A percentile compares a stretch with the other conserved stretches of the same genome.
These are phyloP conservation scores for Scheffersomyces quercinus DNA, from an alignment of 1,139 yeast genomes.

Conservation along the genomic window DNA sequence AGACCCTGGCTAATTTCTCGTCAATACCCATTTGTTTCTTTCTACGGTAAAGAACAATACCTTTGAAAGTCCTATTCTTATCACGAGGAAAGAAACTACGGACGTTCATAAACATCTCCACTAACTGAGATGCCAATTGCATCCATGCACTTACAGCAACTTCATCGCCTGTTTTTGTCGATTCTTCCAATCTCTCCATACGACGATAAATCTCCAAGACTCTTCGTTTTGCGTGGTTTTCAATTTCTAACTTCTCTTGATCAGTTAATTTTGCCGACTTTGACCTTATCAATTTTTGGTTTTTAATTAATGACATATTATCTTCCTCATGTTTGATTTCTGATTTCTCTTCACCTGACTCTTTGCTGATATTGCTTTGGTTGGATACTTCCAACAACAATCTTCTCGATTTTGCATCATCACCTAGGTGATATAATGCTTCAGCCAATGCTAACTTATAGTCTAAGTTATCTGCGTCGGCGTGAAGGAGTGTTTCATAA, in stretches of 20 bases:
- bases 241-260: constrained; percentile 57
- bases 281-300: constrained; percentile 17
- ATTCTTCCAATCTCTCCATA: constrained; percentile 57
- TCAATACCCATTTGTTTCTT: constrained; percentile 66
- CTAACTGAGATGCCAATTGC: constrained; percentile 76
- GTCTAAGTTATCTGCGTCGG: constrained; percentile 68
- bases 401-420: constrained; percentile 58
- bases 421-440: constrained; percentile 70
- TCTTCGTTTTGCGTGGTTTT: constrained; percentile 57
- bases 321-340: constrained; percentile 12
- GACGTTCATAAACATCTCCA: constrained; percentile 78
- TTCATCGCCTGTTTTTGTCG: constrained; percentile 52
- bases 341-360: constrained; percentile 17
- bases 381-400: constrained; percentile 54
- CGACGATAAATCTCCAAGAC: constrained; percentile 68
- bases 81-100: constrained; percentile 78
- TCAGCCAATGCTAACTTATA: constrained; percentile 80
- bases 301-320: constrained; percentile 25
- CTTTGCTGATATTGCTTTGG: constrained; percentile 4
- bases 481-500: constrained; percentile 55
- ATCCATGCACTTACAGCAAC: constrained; percentile 80
- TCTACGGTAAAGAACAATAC: constrained; percentile 62
- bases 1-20: constrained; percentile 68
- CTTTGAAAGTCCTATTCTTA: constrained; percentile 65
- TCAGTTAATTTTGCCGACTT: constrained; percentile 44